Percentiles rank a stretch among this genome's conserved stretches.
Evolutionary conservation across 2,329 filamentous ascomycete species (phyloP).

Genomic region (Gremmenia infestans): DNA sequence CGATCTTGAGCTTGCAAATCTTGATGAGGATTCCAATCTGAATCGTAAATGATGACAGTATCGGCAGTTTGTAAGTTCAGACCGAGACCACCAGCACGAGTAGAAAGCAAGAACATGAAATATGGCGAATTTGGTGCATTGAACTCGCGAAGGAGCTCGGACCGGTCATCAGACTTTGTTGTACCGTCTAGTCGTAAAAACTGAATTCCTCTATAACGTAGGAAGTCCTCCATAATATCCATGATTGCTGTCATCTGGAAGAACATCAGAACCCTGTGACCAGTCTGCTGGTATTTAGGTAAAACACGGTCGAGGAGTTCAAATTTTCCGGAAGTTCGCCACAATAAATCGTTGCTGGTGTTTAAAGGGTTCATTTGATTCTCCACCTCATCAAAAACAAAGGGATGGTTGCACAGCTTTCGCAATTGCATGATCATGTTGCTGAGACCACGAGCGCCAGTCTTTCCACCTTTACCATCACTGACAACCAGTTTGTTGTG

Average conservation of each 20-base stretch:
- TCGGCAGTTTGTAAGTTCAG: slow-evolving; percentile 96
- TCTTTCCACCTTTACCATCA: slow-evolving; percentile 93
- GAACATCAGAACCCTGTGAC: slow-evolving; percentile 97
- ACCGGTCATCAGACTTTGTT: slow-evolving; percentile 96
- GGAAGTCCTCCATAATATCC: slow-evolving; percentile 99
- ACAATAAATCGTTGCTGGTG: slow-evolving; percentile 86
- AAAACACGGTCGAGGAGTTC: slow-evolving; percentile 88
- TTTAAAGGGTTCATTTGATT: slow-evolving; percentile 93
- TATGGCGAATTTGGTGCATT: slow-evolving; percentile 88
- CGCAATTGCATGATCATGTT: slow-evolving; percentile 99
- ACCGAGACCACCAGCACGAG: slow-evolving; percentile 94
- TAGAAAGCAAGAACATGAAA: slow-evolving; percentile 98
- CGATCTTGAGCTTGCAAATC: slow-evolving; percentile 99
- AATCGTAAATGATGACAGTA: slow-evolving; percentile 99
- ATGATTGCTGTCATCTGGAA: slow-evolving; percentile 99
- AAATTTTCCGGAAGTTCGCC: slow-evolving; percentile 96
- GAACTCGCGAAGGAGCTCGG: slow-evolving; percentile 81
- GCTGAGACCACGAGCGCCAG: slow-evolving; percentile 86
- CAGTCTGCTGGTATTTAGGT: slow-evolving; percentile 86
- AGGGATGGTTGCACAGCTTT: slow-evolving; percentile 98
- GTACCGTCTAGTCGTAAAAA: slow-evolving; percentile 94
- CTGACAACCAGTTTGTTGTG: slow-evolving; percentile 93
- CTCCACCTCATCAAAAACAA: slow-evolving; percentile 96
- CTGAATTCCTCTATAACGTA: slow-evolving; percentile 75
- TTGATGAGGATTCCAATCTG: slow-evolving; percentile 99